Base-by-base conservation (phyloP, 2,329 filamentous ascomycete species). In the Phyllosticta citrichinensis region DNA sequence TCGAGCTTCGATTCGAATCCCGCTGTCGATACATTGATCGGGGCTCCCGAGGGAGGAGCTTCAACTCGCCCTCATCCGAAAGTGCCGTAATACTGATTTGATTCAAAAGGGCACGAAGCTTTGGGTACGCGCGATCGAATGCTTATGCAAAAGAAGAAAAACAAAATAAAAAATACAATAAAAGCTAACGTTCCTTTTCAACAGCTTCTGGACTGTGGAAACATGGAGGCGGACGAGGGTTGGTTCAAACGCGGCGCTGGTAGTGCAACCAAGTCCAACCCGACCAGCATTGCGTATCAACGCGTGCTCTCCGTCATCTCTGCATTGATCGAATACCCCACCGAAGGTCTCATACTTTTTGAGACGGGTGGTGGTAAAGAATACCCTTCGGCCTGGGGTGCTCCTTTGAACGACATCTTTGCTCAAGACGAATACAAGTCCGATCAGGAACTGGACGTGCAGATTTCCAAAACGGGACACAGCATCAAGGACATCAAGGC, bases 171-270 rank as follows among this genome's bases (percentile, higher is more conserved):
- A 22, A 22, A 22, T 3, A 22, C 22, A 22, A 22, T 3, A 22
- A 22, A 22, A 22, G 22, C n/a, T 62, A 14, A 53, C 35, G 52
- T 53, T 59, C 8, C 20, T 14, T 30, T 14, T 17, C 11, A 8
- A 24, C 58, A 72, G 71, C 56, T 72, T 3, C 68, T 74, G 19
- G 67, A 73, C 62, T 65, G 71, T 35, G 70, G 71, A 20, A 68
- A 71, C 54, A 67, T 74, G 51, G 71, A 73, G 65, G 70, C 67
- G 20, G 71, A 74, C 60, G 69, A 73, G 63, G 70, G 70, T 8
- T 74, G 66, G 65, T 71, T 74, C 65, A 68, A 69, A 50, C 69
- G 71, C 52, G 71, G 65, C 4, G 70, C 64, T 40, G 67, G 66
- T 24, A 67, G 65, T 14, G 70, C 68, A 22, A 67, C 65, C 4